A percentile compares a stretch with the other conserved stretches of the same genome.
Evolutionary conservation across 257 asterid species (phyloP).

Genomic region (Knoxia roxburghii): DNA sequence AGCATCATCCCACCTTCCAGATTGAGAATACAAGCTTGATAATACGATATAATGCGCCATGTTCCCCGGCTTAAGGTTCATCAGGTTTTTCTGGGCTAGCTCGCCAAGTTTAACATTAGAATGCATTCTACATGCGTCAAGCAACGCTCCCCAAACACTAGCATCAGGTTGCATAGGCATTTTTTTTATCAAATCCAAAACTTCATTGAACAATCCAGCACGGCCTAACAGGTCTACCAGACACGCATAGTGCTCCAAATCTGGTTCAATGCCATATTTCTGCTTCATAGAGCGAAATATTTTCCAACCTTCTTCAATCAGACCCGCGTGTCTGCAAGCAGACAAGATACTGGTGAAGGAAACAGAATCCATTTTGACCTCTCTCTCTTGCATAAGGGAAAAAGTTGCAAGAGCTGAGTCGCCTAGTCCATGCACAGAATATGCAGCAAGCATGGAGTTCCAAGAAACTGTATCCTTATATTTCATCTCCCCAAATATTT

Average conservation of each 20-base stretch:
- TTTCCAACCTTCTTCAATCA: conserved; percentile 24
- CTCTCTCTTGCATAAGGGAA: conserved; percentile 21
- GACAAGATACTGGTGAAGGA: conserved; percentile 27
- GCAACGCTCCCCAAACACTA: conserved; percentile 30
- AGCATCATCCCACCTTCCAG: conserved; percentile 29
- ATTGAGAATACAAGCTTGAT: conserved; percentile 28
- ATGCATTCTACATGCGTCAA: conserved; percentile 27
- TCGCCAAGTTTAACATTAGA: conserved; percentile 27
- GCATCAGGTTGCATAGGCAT: conserved; percentile 29
- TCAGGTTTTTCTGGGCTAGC: conserved; percentile 22
- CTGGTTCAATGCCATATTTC: conserved; percentile 18
- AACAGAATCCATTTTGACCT: conserved; percentile 21
- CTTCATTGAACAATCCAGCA: conserved; percentile 29
- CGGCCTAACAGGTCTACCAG: conserved; percentile 36
- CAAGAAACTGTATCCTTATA: conserved; percentile 26
- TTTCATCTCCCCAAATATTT: conserved; percentile 20
- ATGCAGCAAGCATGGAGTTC: conserved; percentile 29
- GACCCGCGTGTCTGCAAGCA: conserved; percentile 34
- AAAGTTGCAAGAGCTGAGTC: conserved; percentile 22
- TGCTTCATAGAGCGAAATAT: conserved; percentile 21
- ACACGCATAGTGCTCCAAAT: conserved; percentile 30
- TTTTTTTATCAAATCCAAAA: conserved; percentile 16
- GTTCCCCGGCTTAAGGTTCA: conserved; percentile 22
- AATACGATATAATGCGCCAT: conserved; percentile 27
- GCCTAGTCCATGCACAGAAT: conserved; percentile 27